Evolutionary conservation across 768 basidiomycete genomes (phyloP), one percentile per base, ranked within the genome.

Genomic region (Megacollybia marginata): DNA sequence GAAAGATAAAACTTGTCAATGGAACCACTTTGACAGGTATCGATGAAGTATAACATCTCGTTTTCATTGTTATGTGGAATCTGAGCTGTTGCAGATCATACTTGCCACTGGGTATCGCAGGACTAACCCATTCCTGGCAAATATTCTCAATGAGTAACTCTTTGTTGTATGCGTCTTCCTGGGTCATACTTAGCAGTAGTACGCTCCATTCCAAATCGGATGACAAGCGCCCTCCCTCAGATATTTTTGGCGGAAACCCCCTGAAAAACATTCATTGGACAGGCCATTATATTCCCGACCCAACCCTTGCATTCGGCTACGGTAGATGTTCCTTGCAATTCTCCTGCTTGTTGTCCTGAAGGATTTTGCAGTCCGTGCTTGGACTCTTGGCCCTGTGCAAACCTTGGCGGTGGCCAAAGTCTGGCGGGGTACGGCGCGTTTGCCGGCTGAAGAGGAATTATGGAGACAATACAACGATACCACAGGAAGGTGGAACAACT

Each of bases 271-370:
- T 60, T 34, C 59, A 60, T 34, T 60, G 59, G 59, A 60, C 59
- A n/a, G 59, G 59, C 5, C 57, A 62, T 52, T 68, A 61, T 48
- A 66, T 69, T 16, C 62, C 61, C 1, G 67, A 69, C 48, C 66
- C 68, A 0, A 65, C 67, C 7, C 54, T 69, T 3, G 61, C 64
- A 0, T 66, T 66, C 44, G 56, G 53, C 2, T 55, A 52, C 23
- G 48, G 56, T 55, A 16, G 15, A 49, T 33, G 33, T 31, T 16
- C 19, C 44, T 34, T 48, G 11, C 32, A 18, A 18, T 33, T 9
- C 3, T 16, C 33, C 28, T 33, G 16, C n/a, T 31, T 8, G 20
- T 31, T 8, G 20, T 47, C 13, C 35, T 20, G 13, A 28, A 32
- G 23, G 48, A 4, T 6, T 19, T n/a, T 5, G 4, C 28, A 60